Evolutionary conservation across 441 rosid genomes (phyloP), one percentile per base, ranked within the genome.

Genomic region (Aleurites moluccanus): DNA sequence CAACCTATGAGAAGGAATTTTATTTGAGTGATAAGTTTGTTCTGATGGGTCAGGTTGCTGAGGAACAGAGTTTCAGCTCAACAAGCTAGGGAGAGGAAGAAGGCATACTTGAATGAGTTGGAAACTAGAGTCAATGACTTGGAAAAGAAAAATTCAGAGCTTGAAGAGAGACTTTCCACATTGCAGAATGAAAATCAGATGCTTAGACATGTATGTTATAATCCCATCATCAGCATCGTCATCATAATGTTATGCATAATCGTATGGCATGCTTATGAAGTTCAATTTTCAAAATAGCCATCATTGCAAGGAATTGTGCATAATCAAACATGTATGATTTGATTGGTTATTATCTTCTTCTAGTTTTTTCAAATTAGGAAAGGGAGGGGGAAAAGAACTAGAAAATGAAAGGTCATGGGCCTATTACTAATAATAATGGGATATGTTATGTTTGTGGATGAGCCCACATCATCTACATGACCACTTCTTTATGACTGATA

Each of bases 61-160:
- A 90, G 99, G 86, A 95, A 94, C 73, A 88, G 97, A 87, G 98
- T 94, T 52, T 94, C 98, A 28, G 98, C 97, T 3, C 97, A 92
- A 67, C 98, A 94, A 85, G 98, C 98, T 25, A 89, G 98, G 82
- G 98, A 95, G 75, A 91, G 97, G 85, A 95, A 95, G 79, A 95
- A 95, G 44, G 98, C 88, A 1, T 95, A 94, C 83, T 83, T 94
- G 86, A 85, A 38, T 73, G 96, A 90, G 6, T 75, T 94, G 83
- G 98, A 94, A 77, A 73, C 77, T 0, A 91, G 88, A 89, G 94
- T 88, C 60, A 79, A 78, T 78, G 94, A 90, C 73, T 86, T 93
- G 86, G 92, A 90, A 84, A 89, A 89, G 79, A 90, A 79, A 42
- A 95, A 95, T 88, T 89, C 92, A 30, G 91, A 93, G 85, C 93